These are phyloP conservation scores for Didymella keratinophila DNA, from an alignment of 2,329 filamentous ascomycete species.

Conservation along the genomic window DNA sequence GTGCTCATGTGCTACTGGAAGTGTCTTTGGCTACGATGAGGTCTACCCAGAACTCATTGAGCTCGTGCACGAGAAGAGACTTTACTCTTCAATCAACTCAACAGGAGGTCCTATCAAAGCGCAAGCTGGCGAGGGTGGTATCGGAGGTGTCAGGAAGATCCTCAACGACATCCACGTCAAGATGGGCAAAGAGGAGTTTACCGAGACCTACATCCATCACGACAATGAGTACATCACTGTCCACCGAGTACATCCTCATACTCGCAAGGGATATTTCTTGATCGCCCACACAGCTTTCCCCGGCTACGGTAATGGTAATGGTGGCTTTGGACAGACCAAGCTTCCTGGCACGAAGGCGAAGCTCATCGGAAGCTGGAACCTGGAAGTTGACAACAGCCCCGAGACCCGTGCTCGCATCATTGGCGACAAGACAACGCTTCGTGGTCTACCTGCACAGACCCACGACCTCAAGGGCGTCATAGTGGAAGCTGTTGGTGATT, in stretches of 20 bases:
- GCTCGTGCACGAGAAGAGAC: slow-evolving; percentile 84
- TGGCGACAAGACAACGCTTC: slow-evolving; percentile 74
- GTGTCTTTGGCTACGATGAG: slow-evolving; percentile 98
- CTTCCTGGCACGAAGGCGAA: slow-evolving; percentile 85
- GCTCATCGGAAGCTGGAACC: slow-evolving; percentile 87
- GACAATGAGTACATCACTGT: slow-evolving; percentile 96
- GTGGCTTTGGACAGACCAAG: slow-evolving; percentile 78
- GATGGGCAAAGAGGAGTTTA: slow-evolving; percentile 94
- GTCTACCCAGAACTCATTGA: slow-evolving; percentile 94
- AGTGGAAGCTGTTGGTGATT: slow-evolving; percentile 74
- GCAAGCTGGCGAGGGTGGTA: slow-evolving; percentile 79
- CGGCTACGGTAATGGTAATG: slow-evolving; percentile 85
- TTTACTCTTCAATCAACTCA: slow-evolving; percentile 82
- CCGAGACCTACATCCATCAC: slow-evolving; percentile 96
- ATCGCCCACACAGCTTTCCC: slow-evolving; percentile 97
- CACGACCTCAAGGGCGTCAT: slow-evolving; percentile 75
- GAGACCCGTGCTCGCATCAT: slow-evolving; percentile 71
- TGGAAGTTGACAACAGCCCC: slow-evolving; percentile 83
- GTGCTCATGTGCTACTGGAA: slow-evolving; percentile 93
- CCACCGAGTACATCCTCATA: slow-evolving; percentile 90
- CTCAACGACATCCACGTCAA: slow-evolving; percentile 93
- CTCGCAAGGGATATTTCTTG: slow-evolving; percentile 91
- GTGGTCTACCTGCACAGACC: slow-evolving; percentile 84
- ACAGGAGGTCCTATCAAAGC: slow-evolving; percentile 64
- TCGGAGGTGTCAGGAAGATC: slow-evolving; percentile 88